Conservation (phyloP, 2,329 filamentous ascomycete genomes). For the Cladosporium oxysporum region DNA sequence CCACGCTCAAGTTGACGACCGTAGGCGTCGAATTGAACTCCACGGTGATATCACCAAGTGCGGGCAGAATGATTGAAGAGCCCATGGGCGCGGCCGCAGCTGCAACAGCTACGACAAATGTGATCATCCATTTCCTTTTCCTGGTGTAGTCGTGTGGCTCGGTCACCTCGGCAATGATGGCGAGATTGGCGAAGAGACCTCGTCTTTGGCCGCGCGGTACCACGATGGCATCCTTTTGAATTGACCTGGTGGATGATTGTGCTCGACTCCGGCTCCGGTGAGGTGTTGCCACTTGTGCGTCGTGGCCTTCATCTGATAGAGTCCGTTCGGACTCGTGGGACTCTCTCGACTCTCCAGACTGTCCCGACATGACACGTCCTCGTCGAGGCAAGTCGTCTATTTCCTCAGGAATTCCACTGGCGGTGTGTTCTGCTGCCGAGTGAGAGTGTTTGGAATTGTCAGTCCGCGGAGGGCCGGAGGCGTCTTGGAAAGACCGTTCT, state of each 20-base stretch:
- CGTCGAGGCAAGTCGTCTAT: not conserved
- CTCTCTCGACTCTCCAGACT: slow-evolving; percentile 17
- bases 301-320: slow-evolving; percentile 29
- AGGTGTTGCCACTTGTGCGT: slow-evolving; percentile 32
- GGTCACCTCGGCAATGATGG: slow-evolving; percentile 76
- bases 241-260: slow-evolving; percentile 31
- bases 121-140: slow-evolving; percentile 82
- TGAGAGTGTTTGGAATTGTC: not conserved
- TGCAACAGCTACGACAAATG: slow-evolving; percentile 73
- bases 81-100: slow-evolving; percentile 80
- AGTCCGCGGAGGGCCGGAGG: not conserved
- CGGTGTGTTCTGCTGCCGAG: not conserved
- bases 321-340: slow-evolving; percentile 29
- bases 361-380: slow-evolving; percentile 8
- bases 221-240: slow-evolving; percentile 37
- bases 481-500: not conserved
- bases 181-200: slow-evolving; percentile 70
- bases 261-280: slow-evolving; percentile 30
- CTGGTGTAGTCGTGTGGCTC: slow-evolving; percentile 72
- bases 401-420: not conserved
- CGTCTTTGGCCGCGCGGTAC: slow-evolving; percentile 60
- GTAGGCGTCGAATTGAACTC: slow-evolving; percentile 65
- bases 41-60: slow-evolving; percentile 63
- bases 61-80: slow-evolving; percentile 78
- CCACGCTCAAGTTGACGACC: slow-evolving; percentile 72